Base-by-base conservation (phyloP, 345 rosid species). In the Salix suchowensis region DNA sequence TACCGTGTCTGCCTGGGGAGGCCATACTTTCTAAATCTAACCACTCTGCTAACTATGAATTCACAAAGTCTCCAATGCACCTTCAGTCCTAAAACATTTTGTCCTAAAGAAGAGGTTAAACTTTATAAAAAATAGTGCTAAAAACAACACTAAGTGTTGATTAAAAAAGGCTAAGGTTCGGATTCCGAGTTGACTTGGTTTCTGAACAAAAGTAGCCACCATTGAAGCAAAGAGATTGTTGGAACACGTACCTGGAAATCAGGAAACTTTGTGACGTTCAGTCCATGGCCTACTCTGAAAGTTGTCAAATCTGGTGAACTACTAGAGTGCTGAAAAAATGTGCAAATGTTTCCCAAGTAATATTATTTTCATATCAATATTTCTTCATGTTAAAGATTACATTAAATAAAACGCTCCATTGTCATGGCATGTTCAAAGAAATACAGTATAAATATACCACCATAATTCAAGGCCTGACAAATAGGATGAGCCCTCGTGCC, bases 231-330 rank as follows among this genome's bases (percentile, higher is more conserved):
- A 48, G 73, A 74, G 37, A 76, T 26, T 39, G 72, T 68, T 67
- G 68, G 36, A 82, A 60, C 78, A 82, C 82, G 74, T 62, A 82
- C 87, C 83, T 76, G 78, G 70, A 75, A 71, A 69, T 79, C 76
- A 68, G 71, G 55, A 72, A 66, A 48, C 75, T 72, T 74, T 54
- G 73, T 48, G 34, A 39, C 15, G 9, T 72, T 75, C 46, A 76
- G 48, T 30, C 75, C 80, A 76, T 55, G 21, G 67, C 71, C 73
- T 39, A 73, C 32, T 39, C 73, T 74, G 52, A 72, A 71, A 64
- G 42, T 75, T 62, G 58, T 68, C 64, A 28, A 73, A 75, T 75
- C 71, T 34, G 81, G 78, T 40, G 71, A 68, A 30, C 68, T 68
- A 30, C 68, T 68, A 68, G 37, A 73, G 42, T 30, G 72, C 68